Evolutionary conservation across 129 eudicot species (phyloP), one percentile per base, ranked within the genome.

Genomic region (Silybum marianum): DNA sequence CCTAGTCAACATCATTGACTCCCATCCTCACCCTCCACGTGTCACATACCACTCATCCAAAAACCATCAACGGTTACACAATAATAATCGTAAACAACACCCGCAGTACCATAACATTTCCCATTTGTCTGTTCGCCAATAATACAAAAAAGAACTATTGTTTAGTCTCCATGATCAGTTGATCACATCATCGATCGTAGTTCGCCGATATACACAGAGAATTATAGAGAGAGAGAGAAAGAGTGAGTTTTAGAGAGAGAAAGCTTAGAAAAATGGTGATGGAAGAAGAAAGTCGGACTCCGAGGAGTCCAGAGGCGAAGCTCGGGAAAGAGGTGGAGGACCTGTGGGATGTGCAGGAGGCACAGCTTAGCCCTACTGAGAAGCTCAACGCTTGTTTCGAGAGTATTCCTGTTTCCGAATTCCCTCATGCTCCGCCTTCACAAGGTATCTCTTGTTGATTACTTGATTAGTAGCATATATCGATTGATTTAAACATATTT

Each of bases 301-400:
- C 96, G 25, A 85, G 90, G 77, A 90, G 97, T 80, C 97, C 99
- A 30, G 99, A 95, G 48, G 99, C 99, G 48, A 92, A 82, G 85
- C 65, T 95, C 11, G 99, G 99, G 22, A 89, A 77, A 95, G 86
- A 86, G 51, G 93, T 95, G 42, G 98, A 90, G 85, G 98, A 89
- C 84, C 78, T 95, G 4, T 95, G 99, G 99, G 98, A 95, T 39
- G 26, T 72, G 18, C 94, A 89, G 34, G 99, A 91, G 83, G 80
- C 99, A 0, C 93, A 90, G 85, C 90, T 95, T 16, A 88, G 84
- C 25, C 99, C 99, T 28, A 92, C 97, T 12, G 93, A 95, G 85
- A 95, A 95, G 91, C 98, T 95, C 7, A 95, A 95, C 78, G 96
- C 96, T 71, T 95, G 98, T 73, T 95, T 95, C 60, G 98, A 95